Evolutionary conservation across 2,329 filamentous ascomycete genomes (phyloP).

Genomic region (Lachnellula cervina): DNA sequence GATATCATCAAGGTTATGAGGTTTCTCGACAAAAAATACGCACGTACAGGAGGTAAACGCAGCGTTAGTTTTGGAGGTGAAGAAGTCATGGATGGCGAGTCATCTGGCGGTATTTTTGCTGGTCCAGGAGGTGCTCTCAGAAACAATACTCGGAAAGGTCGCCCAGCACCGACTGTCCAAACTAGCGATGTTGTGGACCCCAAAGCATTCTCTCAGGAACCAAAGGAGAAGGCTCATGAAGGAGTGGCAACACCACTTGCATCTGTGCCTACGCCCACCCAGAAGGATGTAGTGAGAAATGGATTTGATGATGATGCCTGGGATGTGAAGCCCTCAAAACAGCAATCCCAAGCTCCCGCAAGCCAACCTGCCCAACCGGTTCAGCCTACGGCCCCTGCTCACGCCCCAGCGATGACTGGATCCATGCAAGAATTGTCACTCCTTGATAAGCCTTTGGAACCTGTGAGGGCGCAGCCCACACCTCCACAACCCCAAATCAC

Average conservation of each 20-base stretch:
- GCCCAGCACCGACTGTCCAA: conserved; percentile 80
- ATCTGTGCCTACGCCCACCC: conserved; percentile 36
- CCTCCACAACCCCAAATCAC: conserved; percentile 22
- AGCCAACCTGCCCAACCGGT: conserved; percentile 36
- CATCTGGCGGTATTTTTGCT: conserved; percentile 73
- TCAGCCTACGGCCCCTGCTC: conserved; percentile 36
- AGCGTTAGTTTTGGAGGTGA: conserved; percentile 49
- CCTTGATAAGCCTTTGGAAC: conserved; percentile 54
- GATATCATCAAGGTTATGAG: conserved; percentile 97
- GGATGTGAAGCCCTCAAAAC: conserved; percentile 82
- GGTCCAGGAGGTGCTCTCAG: conserved; percentile 84
- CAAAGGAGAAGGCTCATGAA: conserved; percentile 38
- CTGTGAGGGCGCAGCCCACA: conserved; percentile 38
- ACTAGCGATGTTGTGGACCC: conserved; percentile 82
- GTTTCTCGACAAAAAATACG: conserved; percentile 74
- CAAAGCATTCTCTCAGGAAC: conserved; percentile 70
- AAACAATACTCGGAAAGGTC: conserved; percentile 91
- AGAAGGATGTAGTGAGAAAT: conserved; percentile 44
- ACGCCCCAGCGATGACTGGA: conserved; percentile 55
- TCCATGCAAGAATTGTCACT: conserved; percentile 66
- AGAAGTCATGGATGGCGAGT: conserved; percentile 52
- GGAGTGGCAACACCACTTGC: conserved; percentile 44
- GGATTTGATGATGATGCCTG: conserved; percentile 97
- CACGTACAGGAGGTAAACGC: conserved; percentile 54
- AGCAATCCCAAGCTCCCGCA: conserved; percentile 36